Percentiles rank a stretch among this genome's conserved stretches.
Evolutionary conservation across 345 rosid genomes (phyloP).

Genomic region (Viola odorata): DNA sequence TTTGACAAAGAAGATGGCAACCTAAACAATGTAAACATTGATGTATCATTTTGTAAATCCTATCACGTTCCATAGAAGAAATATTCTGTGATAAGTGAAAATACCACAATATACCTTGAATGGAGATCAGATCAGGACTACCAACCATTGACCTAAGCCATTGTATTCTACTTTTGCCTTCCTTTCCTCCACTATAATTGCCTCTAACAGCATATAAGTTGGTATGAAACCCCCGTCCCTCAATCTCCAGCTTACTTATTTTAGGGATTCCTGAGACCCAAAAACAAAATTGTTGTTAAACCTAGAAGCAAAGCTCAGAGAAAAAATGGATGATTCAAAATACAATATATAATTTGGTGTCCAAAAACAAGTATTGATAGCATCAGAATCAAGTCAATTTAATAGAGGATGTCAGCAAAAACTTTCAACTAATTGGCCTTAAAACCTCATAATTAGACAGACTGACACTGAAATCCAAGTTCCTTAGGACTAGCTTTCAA

Average conservation of each 20-base stretch:
- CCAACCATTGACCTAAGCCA: constrained; percentile 98
- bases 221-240: constrained; percentile 94
- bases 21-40: too few species aligned
- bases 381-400: neutral
- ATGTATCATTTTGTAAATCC: too few species aligned
- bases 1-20: too few species aligned
- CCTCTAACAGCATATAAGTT: constrained; percentile 84
- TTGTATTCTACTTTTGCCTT: constrained; percentile 92
- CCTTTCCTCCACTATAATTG: constrained; percentile 86
- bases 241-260: constrained; percentile 89
- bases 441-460: too few species aligned
- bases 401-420: neutral
- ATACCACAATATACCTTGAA: constrained; percentile 51
- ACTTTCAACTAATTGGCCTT: neutral
- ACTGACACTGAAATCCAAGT: too few species aligned
- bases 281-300: neutral
- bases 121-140: constrained; percentile 94
- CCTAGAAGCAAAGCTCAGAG: neutral
- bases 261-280: constrained; percentile 60
- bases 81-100: too few species aligned
- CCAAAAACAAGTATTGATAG: constrained; percentile 2
- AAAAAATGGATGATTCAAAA: neutral
- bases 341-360: constrained; percentile 5
- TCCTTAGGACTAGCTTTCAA: too few species aligned
- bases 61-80: too few species aligned